These are phyloP conservation scores for Chrysosphaeria jannelii DNA, from an alignment of 2,329 filamentous ascomycete species.

Conservation along the genomic window DNA sequence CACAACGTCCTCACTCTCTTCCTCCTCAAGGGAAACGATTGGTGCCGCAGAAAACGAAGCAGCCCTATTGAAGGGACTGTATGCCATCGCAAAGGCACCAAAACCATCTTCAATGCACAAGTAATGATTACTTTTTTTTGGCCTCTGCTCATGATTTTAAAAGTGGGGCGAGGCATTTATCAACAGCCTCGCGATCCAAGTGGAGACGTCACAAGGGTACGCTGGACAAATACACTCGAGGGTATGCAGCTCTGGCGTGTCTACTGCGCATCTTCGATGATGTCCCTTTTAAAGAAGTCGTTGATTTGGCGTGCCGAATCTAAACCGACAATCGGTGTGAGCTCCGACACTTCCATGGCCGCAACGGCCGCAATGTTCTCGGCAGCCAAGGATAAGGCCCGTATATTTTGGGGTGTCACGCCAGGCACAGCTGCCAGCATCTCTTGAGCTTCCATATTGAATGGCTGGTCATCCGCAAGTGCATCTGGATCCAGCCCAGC, in stretches of 20 bases:
- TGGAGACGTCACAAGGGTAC: background rate
- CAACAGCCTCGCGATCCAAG: too few species aligned
- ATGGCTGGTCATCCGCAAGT: conserved; percentile 32
- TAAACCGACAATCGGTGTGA: conserved; percentile 45
- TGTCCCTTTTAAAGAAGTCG: conserved; percentile 45
- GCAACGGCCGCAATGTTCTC: conserved; percentile 57
- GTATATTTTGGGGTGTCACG: conserved; percentile 49
- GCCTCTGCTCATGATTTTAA: too few species aligned
- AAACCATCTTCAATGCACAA: too few species aligned
- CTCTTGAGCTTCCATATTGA: conserved; percentile 66
- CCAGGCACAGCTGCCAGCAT: conserved; percentile 71
- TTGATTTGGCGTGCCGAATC: conserved; percentile 49
- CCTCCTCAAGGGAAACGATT: too few species aligned
- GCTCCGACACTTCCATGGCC: conserved; percentile 48
- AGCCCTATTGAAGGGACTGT: conserved; percentile 24
- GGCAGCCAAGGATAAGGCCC: conserved; percentile 37
- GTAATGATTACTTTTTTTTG: background rate
- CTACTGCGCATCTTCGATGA: conserved; percentile 22
- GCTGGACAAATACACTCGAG: background rate
- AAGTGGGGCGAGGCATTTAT: too few species aligned
- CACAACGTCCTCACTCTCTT: too few species aligned
- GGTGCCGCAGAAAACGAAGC: conserved; percentile 41
- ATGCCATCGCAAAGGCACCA: too few species aligned
- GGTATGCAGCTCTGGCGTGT: background rate
- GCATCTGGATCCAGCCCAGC: conserved; percentile 41